A percentile compares a stretch with the other conserved stretches of the same genome.
These are phyloP conservation scores for Naganishia friedmannii DNA, from an alignment of 768 basidiomycete genomes.

Conservation along the genomic window DNA sequence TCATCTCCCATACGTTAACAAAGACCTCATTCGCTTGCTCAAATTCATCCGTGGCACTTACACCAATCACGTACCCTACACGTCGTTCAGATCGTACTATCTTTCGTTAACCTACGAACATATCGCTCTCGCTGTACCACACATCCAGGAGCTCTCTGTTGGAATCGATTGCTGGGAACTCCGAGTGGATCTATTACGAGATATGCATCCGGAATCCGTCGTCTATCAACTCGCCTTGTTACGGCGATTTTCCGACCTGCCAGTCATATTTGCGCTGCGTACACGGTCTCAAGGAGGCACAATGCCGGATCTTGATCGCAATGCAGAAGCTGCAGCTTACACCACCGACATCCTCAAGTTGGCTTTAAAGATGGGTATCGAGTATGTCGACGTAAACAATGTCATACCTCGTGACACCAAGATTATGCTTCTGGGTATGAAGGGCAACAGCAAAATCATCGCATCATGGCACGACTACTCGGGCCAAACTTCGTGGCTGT, in stretches of 20 bases:
- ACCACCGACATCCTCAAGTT: slow-evolving; percentile 63
- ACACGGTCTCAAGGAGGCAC: slow-evolving; percentile 87
- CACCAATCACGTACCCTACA: slow-evolving; percentile 30
- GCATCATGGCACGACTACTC: slow-evolving; percentile 95
- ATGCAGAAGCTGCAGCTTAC: slow-evolving; percentile 71
- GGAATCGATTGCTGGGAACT: slow-evolving; percentile 34
- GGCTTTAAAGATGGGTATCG: slow-evolving; percentile 61
- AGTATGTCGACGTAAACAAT: slow-evolving; percentile 90
- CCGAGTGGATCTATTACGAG: slow-evolving; percentile 24
- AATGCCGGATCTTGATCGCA: slow-evolving; percentile 73
- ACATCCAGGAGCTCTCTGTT: slow-evolving; percentile 29
- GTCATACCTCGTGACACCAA: slow-evolving; percentile 66
- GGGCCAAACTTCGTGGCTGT: slow-evolving; percentile 53
- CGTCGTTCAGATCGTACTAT: slow-evolving; percentile 26
- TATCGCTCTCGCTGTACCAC: slow-evolving; percentile 29
- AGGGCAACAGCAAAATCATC: slow-evolving; percentile 74
- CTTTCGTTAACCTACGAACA: slow-evolving; percentile 29
- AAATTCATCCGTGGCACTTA: slow-evolving; percentile 30
- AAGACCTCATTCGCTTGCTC: slow-evolving; percentile 29
- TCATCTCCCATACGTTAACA: slow-evolving; percentile 10
- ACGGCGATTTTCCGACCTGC: slow-evolving; percentile 71
- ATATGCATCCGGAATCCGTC: slow-evolving; percentile 11
- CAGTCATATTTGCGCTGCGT: slow-evolving; percentile 87
- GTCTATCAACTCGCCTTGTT: slow-evolving; percentile 69
- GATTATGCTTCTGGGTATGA: slow-evolving; percentile 60